Base-by-base conservation (phyloP, 257 asterid species). In the Agastache rugosa region DNA sequence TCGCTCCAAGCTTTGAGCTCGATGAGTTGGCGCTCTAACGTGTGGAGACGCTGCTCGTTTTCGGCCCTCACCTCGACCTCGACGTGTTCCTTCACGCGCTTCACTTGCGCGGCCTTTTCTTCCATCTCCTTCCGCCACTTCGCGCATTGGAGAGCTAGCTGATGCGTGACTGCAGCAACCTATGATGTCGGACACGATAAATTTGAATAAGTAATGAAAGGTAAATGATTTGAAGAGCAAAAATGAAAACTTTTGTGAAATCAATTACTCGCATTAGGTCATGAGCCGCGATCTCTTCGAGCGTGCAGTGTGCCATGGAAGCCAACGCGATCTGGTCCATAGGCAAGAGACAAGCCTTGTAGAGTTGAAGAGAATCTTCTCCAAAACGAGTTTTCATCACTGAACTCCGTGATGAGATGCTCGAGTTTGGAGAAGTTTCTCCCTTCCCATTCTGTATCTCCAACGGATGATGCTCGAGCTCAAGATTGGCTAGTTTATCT, bases 211-310 rank as follows among this genome's bases (percentile, higher is more conserved):
- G 44, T 55, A 25, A 2, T 25, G 9, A 22, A 55, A 22, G 6
- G 1, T 22, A 11, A 55, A 6, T 53, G 12, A 17, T 10, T 22
- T 19, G 16, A 34, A 12, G 37, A 29, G n/a, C n/a, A n/a, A 3
- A 51, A 69, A 47, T 48, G 61, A 47, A 10, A 55, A 55, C 23
- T 54, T 6, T 47, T 3, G n/a, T 55, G 35, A 4, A 23, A 12
- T 9, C n/a, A 11, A 53, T 53, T 69, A 69, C 74, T n/a, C 64
- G 64, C 64, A 69, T 69, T 1, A 69, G 74, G 64, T 69, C 64
- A 35, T 69, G 74, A 51, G 74, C 64, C 5, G 37, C 53, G 23
- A 47, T 34, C 44, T 53, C 64, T 20, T 69, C 64, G 6, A 53
- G 20, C 58, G 63, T 69, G 63, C 9, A 17, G 3, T 44, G 53